Evolutionary conservation across 2,329 filamentous ascomycete genomes (phyloP).

Genomic region (Fusarium sp.): DNA sequence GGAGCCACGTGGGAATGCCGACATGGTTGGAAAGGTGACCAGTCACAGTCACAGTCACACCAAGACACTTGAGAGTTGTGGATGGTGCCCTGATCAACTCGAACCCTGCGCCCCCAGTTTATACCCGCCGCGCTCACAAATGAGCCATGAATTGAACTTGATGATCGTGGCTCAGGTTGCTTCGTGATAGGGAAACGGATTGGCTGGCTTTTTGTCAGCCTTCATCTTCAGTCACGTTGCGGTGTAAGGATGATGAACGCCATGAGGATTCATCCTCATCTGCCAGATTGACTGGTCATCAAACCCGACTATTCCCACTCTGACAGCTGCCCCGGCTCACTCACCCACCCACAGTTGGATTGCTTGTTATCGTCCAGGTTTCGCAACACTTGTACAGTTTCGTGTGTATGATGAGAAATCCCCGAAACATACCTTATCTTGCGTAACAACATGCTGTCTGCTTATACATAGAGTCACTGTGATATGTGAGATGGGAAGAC

Average conservation of each 20-base stretch:
- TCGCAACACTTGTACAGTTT: neutral
- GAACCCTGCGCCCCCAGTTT: neutral
- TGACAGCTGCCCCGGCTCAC: constrained; percentile 11
- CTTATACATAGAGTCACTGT: neutral
- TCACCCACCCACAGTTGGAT: neutral
- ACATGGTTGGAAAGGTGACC: constrained; percentile 35
- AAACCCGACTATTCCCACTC: constrained; percentile 39
- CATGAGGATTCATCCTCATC: neutral
- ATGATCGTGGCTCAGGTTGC: constrained; percentile 11
- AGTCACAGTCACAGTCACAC: constrained; percentile 24
- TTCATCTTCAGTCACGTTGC: neutral
- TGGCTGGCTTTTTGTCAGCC: neutral
- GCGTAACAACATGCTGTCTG: neutral
- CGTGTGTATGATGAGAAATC: neutral
- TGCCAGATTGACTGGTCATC: neutral
- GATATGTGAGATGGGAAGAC: neutral
- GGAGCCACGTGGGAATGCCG: constrained; percentile 41
- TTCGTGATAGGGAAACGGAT: neutral
- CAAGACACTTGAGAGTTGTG: neutral
- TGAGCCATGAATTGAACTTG: constrained; percentile 13
- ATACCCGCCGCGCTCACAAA: constrained; percentile 6
- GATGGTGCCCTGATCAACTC: neutral
- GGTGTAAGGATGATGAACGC: constrained; percentile 24
- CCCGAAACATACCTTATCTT: neutral
- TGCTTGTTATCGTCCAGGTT: neutral